Conservation (phyloP, 1,139 yeast species). For the Suhomyces maxii region DNA sequence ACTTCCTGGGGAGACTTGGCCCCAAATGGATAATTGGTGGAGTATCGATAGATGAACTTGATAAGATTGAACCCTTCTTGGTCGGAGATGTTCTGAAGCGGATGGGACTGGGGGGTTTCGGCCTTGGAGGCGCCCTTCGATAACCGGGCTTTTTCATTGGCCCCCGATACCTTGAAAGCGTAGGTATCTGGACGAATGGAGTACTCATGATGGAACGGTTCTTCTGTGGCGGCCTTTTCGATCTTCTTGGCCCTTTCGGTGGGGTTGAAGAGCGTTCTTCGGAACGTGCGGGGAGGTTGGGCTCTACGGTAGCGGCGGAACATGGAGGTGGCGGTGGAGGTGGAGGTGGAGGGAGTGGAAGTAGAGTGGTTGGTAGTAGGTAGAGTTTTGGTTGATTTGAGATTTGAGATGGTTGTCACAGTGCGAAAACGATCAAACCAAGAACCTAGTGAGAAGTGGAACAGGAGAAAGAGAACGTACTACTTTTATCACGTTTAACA, state of each 20-base stretch:
- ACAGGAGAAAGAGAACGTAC: no score
- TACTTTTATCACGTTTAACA: no score
- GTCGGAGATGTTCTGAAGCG: slow-evolving; percentile 26
- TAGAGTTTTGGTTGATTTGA: no score
- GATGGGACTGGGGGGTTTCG: slow-evolving; percentile 21
- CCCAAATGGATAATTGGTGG: slow-evolving; percentile 48
- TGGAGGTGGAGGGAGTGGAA: not conserved
- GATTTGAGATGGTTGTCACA: no score
- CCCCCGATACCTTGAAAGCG: slow-evolving; percentile 43
- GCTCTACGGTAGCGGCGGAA: not conserved
- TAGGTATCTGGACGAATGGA: slow-evolving; percentile 50
- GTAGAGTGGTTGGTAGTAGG: no score
- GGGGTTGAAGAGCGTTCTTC: slow-evolving; percentile 22
- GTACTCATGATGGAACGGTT: slow-evolving; percentile 43
- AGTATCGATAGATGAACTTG: slow-evolving; percentile 40
- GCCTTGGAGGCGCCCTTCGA: not conserved
- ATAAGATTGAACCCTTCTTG: slow-evolving; percentile 28
- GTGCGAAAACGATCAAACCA: no score
- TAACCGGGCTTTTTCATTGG: slow-evolving; percentile 20
- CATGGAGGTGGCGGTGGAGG: not conserved
- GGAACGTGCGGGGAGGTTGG: not conserved
- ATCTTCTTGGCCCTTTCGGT: slow-evolving; percentile 21
- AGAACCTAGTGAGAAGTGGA: no score
- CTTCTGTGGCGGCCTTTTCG: slow-evolving; percentile 23
- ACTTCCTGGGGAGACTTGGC: slow-evolving; percentile 42